phyloP scores from a whole-genome alignment of 495 filamentous ascomycete species.

The Penicillium canariense region DNA sequence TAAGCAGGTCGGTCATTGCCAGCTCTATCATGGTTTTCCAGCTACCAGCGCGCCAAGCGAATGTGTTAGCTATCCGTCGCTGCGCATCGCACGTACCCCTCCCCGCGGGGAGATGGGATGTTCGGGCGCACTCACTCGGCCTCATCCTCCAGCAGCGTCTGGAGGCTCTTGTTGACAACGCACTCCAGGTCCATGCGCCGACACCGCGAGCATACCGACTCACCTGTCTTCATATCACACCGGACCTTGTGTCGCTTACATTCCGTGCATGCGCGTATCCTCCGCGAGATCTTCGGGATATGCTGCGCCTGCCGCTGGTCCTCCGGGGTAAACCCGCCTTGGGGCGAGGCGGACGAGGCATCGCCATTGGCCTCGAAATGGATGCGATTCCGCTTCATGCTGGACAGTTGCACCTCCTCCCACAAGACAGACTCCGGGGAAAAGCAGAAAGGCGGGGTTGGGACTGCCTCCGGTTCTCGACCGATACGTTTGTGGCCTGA shows the following conservation, averaged over 20 bases:
- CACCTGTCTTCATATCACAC: constrained; percentile 50
- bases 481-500: constrained; percentile 19
- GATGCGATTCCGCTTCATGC: constrained; percentile 48
- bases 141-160: constrained; percentile 53
- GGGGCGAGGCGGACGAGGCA: constrained; percentile 39
- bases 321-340: constrained; percentile 31
- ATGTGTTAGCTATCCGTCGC: neutral
- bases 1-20: constrained; percentile 46
- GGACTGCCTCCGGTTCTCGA: constrained; percentile 19
- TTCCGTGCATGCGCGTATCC: constrained; percentile 55
- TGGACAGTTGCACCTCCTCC: constrained; percentile 18
- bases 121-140: constrained; percentile 35
- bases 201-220: constrained; percentile 48
- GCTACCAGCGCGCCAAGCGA: constrained; percentile 15
- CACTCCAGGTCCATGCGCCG: constrained; percentile 51
- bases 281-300: constrained; percentile 55
- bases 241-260: constrained; percentile 54
- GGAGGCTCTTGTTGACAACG: constrained; percentile 55
- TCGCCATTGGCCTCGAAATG: constrained; percentile 46
- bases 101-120: neutral
- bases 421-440: constrained; percentile 24
- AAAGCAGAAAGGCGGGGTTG: constrained; percentile 27
- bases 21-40: constrained; percentile 49
- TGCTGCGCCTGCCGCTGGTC: constrained; percentile 33
- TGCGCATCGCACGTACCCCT: neutral